Conservation (phyloP, 2,329 filamentous ascomycete genomes). For the Penicillium sp. region DNA sequence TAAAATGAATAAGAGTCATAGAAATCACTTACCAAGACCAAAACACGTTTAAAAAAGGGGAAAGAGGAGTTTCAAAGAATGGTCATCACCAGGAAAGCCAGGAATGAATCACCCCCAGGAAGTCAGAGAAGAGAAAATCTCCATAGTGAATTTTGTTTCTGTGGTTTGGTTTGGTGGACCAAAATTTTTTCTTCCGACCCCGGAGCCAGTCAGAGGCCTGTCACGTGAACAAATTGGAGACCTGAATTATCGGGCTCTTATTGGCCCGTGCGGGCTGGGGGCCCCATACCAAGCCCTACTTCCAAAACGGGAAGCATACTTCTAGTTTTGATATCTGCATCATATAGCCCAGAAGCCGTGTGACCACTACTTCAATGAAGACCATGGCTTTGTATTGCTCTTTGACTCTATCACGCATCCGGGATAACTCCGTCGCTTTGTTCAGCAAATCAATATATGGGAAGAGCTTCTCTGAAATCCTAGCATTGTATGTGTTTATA, state of each 20-base stretch:
- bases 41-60: constrained; percentile 10
- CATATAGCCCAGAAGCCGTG: neutral
- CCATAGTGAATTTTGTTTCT: constrained; percentile 19
- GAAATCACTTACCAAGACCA: constrained; percentile 18
- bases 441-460: constrained; percentile 2
- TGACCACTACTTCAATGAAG: neutral
- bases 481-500: neutral
- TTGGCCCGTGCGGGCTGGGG: neutral
- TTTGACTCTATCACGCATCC: constrained; percentile 1
- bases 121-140: constrained; percentile 21
- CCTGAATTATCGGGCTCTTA: neutral
- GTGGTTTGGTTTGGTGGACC: constrained; percentile 14
- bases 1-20: neutral
- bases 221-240: neutral
- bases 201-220: neutral
- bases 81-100: constrained; percentile 19
- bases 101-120: constrained; percentile 15
- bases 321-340: neutral
- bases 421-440: neutral
- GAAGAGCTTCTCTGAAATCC: neutral
- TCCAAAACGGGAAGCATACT: neutral
- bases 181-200: constrained; percentile 21
- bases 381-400: constrained; percentile 1
- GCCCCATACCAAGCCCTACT: neutral
- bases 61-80: constrained; percentile 17